These are phyloP conservation scores for Leccinum sublutescens DNA, from an alignment of 768 basidiomycete genomes.

Conservation along the genomic window DNA sequence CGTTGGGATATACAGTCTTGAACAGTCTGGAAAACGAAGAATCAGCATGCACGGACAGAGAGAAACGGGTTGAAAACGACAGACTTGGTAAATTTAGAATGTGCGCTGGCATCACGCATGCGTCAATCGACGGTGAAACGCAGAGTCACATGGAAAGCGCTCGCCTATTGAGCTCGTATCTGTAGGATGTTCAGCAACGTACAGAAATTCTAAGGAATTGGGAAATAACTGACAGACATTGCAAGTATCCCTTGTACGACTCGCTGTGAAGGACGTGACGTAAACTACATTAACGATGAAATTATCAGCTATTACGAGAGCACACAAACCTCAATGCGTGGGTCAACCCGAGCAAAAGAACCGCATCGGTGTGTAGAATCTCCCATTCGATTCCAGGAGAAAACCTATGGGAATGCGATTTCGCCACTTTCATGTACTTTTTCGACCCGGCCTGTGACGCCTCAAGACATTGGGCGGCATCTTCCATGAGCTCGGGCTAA, in stretches of 20 bases:
- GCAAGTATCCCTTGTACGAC: slow-evolving; percentile 75
- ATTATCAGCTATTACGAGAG: not conserved
- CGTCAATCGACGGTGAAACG: slow-evolving; percentile 22
- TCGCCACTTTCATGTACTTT: slow-evolving; percentile 43
- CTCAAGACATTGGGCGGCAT: slow-evolving; percentile 56
- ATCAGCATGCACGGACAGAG: slow-evolving; percentile 3
- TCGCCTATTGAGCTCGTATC: slow-evolving; percentile 56
- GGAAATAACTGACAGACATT: slow-evolving; percentile 58
- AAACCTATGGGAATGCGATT: slow-evolving; percentile 43
- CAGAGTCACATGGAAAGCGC: slow-evolving; percentile 11
- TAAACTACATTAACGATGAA: slow-evolving; percentile 3
- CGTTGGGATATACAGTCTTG: slow-evolving; percentile 64
- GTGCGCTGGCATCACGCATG: slow-evolving; percentile 40
- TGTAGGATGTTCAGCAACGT: slow-evolving; percentile 20
- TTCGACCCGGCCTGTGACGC: slow-evolving; percentile 61
- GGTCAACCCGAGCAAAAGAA: slow-evolving; percentile 68
- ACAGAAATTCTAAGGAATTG: not conserved
- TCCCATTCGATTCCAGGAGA: slow-evolving; percentile 73
- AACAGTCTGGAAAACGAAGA: slow-evolving; percentile 46
- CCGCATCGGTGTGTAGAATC: slow-evolving; percentile 68
- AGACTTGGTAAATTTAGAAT: slow-evolving; percentile 73
- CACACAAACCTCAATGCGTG: slow-evolving; percentile 60
- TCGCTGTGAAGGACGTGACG: slow-evolving; percentile 43
- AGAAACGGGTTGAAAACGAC: not conserved
- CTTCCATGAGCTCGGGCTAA: slow-evolving; percentile 59